Percentiles rank a stretch among this genome's conserved stretches.
phyloP scores from a whole-genome alignment of 768 basidiomycete genomes.

The Russula ochroleuca region DNA sequence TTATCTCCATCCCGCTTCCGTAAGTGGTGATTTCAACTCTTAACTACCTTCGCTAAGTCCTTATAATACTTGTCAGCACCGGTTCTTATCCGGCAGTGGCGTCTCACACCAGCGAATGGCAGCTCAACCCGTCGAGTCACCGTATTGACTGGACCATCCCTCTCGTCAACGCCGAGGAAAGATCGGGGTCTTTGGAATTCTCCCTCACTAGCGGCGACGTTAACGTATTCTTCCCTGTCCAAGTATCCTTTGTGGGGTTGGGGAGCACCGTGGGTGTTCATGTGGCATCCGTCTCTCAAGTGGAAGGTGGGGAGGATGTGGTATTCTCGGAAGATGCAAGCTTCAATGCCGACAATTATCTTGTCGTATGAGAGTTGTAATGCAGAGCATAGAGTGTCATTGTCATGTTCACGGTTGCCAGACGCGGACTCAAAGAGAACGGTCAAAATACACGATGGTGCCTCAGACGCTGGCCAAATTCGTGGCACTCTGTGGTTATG shows the following conservation, averaged over 20 bases:
- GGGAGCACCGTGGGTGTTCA: conserved; percentile 77
- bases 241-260: conserved; percentile 72
- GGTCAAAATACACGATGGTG: too few species aligned
- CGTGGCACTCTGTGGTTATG: background rate
- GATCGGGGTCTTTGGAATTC: conserved; percentile 88
- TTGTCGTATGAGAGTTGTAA: conserved; percentile 34
- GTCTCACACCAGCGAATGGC: conserved; percentile 73
- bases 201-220: conserved; percentile 79
- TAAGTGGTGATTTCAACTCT: conserved; percentile 40
- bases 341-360: conserved; percentile 47
- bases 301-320: conserved; percentile 47
- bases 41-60: background rate
- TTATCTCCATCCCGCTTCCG: conserved; percentile 92
- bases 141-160: conserved; percentile 84
- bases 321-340: conserved; percentile 52
- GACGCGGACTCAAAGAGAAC: background rate
- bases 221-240: conserved; percentile 89
- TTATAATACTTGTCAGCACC: conserved; percentile 40
- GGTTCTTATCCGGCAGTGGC: conserved; percentile 85
- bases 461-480: background rate
- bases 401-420: background rate
- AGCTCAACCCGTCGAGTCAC: conserved; percentile 73
- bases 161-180: conserved; percentile 54
- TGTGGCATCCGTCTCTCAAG: conserved; percentile 54
- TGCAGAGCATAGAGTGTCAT: conserved; percentile 7